Evolutionary conservation across 1,284 basidiomycete genomes (phyloP).

Genomic region (Athelia sp.): DNA sequence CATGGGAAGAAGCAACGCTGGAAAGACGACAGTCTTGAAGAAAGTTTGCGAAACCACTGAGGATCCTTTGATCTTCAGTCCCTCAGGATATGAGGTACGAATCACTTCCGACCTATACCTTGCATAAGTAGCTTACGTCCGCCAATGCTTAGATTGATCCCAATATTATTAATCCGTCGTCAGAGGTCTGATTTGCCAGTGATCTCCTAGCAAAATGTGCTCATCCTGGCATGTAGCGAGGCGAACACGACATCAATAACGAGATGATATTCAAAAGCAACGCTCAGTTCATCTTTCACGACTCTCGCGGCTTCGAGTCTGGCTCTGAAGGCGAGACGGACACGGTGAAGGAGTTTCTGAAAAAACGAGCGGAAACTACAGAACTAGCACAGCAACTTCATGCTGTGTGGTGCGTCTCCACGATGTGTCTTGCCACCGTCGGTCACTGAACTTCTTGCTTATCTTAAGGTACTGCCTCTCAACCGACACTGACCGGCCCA

Average conservation of each 20-base stretch:
- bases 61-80: slow-evolving; percentile 13
- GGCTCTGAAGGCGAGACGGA: slow-evolving; percentile 14
- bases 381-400: slow-evolving; percentile 17
- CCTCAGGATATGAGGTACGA: slow-evolving; percentile 6
- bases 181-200: not conserved
- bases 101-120: too few species aligned
- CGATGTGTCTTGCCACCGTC: too few species aligned
- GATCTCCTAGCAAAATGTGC: not conserved
- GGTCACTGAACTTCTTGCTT: too few species aligned
- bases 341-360: slow-evolving; percentile 14
- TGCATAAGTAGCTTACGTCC: too few species aligned
- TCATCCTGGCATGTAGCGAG: slow-evolving; percentile 9
- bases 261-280: slow-evolving; percentile 17
- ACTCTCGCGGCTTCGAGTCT: slow-evolving; percentile 20
- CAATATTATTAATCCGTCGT: not conserved
- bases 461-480: slow-evolving; percentile 21
- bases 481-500: slow-evolving; percentile 13
- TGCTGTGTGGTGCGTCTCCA: slow-evolving; percentile 22
- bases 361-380: slow-evolving; percentile 7
- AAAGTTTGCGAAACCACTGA: slow-evolving; percentile 19
- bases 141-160: not conserved
- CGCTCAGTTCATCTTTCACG: slow-evolving; percentile 20
- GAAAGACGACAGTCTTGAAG: slow-evolving; percentile 24
- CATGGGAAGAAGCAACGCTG: slow-evolving; percentile 24
- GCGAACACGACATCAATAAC: slow-evolving; percentile 15